Evolutionary conservation across 208 protist species (phyloP), one percentile per base, ranked within the genome.

Genomic region (Leishmania tropica): DNA sequence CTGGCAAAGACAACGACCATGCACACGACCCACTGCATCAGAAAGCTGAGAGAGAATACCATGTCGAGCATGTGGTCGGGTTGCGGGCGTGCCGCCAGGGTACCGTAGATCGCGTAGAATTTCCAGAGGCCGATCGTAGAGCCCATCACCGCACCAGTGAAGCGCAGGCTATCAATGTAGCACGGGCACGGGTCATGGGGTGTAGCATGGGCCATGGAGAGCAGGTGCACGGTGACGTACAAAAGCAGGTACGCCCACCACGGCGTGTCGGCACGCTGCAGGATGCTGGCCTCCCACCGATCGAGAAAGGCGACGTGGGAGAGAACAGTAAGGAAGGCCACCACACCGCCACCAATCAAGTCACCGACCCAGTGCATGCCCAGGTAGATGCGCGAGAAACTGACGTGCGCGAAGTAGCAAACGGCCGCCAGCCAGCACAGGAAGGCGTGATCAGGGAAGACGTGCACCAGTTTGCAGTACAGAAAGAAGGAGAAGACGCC

Each of bases 291-390:
- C 80, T 90, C 83, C 83, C 83, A 89, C 19, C 31, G 58, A 68
- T 88, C 71, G 35, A 93, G 48, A 47, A 93, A 94, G 24, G 83
- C 68, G 10, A 79, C 67, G 84, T 94, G 89, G 28, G 86, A 75
- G 60, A 90, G 81, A 54, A 96, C 81, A 67, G 85, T 83, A 13
- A 89, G 7, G 35, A 89, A 64, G 37, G 87, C 92, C 13, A 88
- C 81, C 47, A 77, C 37, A 83, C 81, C 85, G 37, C 92, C 92
- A 54, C 86, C 81, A 19, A 96, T 78, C 15, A 96, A 71, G 81
- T 96, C 92, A 1, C 85, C 92, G n/a, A 89, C 71, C 91, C 92
- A 96, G 80, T 96, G 92, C 90, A 96, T 94, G 56, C 90, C 92
- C 5, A 96, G 85, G 78, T 92, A 92, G 37, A 96, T 71, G 42